These are phyloP conservation scores for Astragalus glycyphyllos DNA, from an alignment of 306 rosid genomes.

Conservation along the genomic window DNA sequence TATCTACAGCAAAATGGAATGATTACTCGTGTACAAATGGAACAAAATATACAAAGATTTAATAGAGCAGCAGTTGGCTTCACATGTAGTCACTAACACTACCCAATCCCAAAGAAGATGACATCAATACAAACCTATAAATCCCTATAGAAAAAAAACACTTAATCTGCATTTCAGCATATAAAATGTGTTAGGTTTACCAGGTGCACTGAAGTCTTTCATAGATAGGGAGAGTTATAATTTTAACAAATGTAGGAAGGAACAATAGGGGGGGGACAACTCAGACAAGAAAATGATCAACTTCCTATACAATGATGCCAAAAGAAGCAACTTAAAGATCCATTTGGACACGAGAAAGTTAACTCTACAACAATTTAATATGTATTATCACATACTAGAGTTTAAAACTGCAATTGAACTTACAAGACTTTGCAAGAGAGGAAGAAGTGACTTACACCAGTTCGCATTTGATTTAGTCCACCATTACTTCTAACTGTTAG, in stretches of 20 bases:
- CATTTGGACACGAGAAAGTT: slow-evolving; percentile 20
- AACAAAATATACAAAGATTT: neutral
- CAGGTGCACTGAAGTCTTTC: slow-evolving; percentile 16
- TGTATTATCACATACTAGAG: neutral
- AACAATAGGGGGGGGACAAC: neutral
- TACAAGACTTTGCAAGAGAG: slow-evolving; percentile 35
- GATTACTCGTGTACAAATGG: slow-evolving; percentile 19
- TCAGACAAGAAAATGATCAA: neutral
- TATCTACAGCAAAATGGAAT: slow-evolving; percentile 58
- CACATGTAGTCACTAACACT: slow-evolving; percentile 17
- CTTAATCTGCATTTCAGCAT: slow-evolving; percentile 12
- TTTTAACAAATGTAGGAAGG: slow-evolving; percentile 23
- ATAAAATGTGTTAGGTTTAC: slow-evolving; percentile 28
- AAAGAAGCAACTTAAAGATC: slow-evolving; percentile 18
- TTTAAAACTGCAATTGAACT: slow-evolving; percentile 21
- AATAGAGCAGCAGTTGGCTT: slow-evolving; percentile 29
- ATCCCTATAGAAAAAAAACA: slow-evolving; percentile 12
- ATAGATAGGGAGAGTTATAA: neutral
- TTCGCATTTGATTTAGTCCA: slow-evolving; percentile 96
- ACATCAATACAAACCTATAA: slow-evolving; percentile 30
- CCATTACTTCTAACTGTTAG: slow-evolving; percentile 87
- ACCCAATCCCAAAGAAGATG: slow-evolving; percentile 37
- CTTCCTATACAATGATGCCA: slow-evolving; percentile 18
- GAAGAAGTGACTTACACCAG: slow-evolving; percentile 73
- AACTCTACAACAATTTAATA: slow-evolving; percentile 16